Percentiles rank a stretch among this genome's conserved stretches.
These are phyloP conservation scores for Lepraria neglecta DNA, from an alignment of 495 filamentous ascomycete species.

Conservation along the genomic window DNA sequence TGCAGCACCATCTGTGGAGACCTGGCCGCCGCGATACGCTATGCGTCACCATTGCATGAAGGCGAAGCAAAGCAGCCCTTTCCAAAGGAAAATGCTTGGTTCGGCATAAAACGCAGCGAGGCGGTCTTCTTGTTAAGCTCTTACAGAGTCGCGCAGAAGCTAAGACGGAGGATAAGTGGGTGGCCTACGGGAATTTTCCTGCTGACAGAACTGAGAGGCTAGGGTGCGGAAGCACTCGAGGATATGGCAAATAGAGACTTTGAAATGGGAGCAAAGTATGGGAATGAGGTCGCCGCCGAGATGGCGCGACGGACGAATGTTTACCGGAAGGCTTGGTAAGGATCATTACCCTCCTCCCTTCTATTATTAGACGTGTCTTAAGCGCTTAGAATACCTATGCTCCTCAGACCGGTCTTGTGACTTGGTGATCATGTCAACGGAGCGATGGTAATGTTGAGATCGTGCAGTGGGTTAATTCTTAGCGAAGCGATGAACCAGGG, in stretches of 20 bases:
- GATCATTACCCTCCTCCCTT: not conserved
- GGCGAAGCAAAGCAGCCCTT: not conserved
- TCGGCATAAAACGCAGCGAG: not conserved
- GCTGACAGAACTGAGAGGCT: not conserved
- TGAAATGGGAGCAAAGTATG: slow-evolving; percentile 1
- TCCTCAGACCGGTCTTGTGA: too few relatives aligned
- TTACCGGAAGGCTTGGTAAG: not conserved
- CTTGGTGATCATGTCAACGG: too few relatives aligned
- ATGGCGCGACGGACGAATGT: not conserved
- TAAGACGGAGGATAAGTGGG: not conserved
- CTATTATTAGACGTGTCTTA: too few relatives aligned
- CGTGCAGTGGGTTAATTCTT: too few relatives aligned
- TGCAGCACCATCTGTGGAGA: not conserved
- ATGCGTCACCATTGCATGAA: not conserved
- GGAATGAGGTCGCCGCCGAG: slow-evolving; percentile 5
- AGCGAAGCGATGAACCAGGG: too few relatives aligned
- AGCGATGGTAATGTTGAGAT: too few relatives aligned
- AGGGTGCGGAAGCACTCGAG: not conserved
- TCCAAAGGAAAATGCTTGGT: not conserved
- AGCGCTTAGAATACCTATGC: too few relatives aligned
- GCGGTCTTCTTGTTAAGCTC: not conserved
- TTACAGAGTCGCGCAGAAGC: not conserved
- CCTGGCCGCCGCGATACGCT: not conserved
- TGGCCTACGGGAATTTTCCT: not conserved
- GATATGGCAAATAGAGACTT: not conserved